Evolutionary conservation across 2,329 filamentous ascomycete species (phyloP).

Genomic region (Sarocladium oryzae): DNA sequence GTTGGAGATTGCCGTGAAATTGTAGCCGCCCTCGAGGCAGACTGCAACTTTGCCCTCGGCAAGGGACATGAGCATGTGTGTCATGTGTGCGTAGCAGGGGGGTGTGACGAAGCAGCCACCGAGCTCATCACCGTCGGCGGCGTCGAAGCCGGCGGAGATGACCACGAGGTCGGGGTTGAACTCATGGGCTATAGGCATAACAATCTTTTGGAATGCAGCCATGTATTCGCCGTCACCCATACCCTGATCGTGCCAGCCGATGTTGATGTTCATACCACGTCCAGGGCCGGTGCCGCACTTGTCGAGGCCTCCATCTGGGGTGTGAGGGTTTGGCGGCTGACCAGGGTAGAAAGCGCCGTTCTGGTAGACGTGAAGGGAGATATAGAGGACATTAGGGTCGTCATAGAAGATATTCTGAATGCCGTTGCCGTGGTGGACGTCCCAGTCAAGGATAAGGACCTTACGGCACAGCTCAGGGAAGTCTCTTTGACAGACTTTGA

Average conservation of each 20-base stretch:
- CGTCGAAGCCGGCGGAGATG: constrained; percentile 92
- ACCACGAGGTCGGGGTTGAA: constrained; percentile 94
- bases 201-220: constrained; percentile 88
- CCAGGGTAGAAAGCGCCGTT: constrained; percentile 82
- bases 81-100: constrained; percentile 94
- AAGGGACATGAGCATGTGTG: constrained; percentile 96
- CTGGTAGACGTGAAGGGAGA: constrained; percentile 85
- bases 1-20: constrained; percentile 83
- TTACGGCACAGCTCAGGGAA: constrained; percentile 79
- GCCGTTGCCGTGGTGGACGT: constrained; percentile 77
- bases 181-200: constrained; percentile 93
- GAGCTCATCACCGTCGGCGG: constrained; percentile 85
- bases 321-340: constrained; percentile 45
- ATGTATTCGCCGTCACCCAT: constrained; percentile 98
- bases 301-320: constrained; percentile 55
- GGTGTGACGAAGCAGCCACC: constrained; percentile 91
- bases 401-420: constrained; percentile 95
- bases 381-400: constrained; percentile 90
- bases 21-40: constrained; percentile 93
- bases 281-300: constrained; percentile 51
- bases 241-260: constrained; percentile 60
- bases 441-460: constrained; percentile 90
- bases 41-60: constrained; percentile 85
- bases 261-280: constrained; percentile 58
- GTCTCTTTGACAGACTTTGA: constrained; percentile 77